Percentiles rank a stretch among this genome's conserved stretches.
Conservation (phyloP, 257 asterid genomes). For the Solanum lignicaule region DNA sequence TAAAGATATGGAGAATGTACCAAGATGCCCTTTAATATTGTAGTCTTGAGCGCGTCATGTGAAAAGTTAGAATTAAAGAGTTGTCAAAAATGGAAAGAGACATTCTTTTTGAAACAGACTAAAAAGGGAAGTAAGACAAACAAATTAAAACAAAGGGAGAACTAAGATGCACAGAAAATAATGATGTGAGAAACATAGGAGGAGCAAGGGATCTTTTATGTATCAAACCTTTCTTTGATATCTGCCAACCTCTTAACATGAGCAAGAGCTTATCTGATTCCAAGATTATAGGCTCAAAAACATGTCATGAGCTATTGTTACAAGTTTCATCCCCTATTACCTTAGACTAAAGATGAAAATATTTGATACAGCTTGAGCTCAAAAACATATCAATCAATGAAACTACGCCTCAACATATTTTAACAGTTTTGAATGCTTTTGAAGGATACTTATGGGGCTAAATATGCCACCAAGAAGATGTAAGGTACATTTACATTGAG, state of each 20-base stretch:
- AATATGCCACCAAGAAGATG: neutral
- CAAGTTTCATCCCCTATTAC: neutral
- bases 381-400: neutral
- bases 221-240: neutral
- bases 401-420: neutral
- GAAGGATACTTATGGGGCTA: neutral
- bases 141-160: neutral
- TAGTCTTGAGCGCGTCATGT: neutral
- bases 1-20: neutral
- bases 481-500: neutral
- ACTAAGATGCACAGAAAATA: neutral
- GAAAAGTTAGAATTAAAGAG: neutral
- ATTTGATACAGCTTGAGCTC: neutral
- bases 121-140: neutral
- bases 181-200: neutral
- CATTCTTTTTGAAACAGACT: neutral
- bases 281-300: neutral
- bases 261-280: neutral
- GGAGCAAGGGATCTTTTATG: neutral
- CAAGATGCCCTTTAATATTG: neutral
- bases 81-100: neutral
- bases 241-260: neutral
- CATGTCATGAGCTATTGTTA: neutral
- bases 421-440: neutral
- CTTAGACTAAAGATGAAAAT: neutral